Base-by-base conservation (phyloP, 139 green algal species). In the Chlorella sorokiniana region DNA sequence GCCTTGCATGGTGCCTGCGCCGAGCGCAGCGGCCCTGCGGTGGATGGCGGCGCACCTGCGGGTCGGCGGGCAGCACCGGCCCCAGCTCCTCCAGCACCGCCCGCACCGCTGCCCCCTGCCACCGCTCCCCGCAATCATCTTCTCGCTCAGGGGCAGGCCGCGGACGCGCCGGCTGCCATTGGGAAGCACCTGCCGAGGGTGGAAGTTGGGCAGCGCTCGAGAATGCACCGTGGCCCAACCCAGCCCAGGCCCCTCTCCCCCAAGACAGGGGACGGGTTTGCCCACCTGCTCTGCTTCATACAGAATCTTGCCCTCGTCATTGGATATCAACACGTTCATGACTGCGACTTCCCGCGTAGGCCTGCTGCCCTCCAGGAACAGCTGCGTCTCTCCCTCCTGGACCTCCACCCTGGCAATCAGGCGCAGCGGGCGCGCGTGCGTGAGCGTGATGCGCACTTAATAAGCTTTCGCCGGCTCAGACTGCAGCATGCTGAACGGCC, bases 111-210 rank as follows among this genome's bases (percentile, higher is more conserved):
- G 63, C 78, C 25, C 69, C 78, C 67, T 83, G 65, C 78, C 78
- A 83, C 7, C 48, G 51, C 78, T 83, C 78, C 37, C 78, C 14
- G 67, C 48, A 45, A 83, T 48, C 65, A 83, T 48, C 65, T 83
- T 83, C 65, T 83, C 78, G 51, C 48, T 70, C 33, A 83, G 78
- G 5, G 78, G 65, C 65, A 69, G 65, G 37, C 67, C 67, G 1
- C 78, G 78, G 27, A 51, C 16, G 27, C 78, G 65, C 5, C 65
- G 31, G 16, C 16, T 42, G 35, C 78, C 78, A 52, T 69, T 83
- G 25, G 78, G 78, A 37, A 83, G 78, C 78, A 83, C 65, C 64
- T 77, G 44, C 31, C n/a, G n/a, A 33, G 7, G 2, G 18, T 20
- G 23, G 38, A 59, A 59, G 14, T 3, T 14, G 7, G 35, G 37